Percentiles rank a stretch among this genome's conserved stretches.
phyloP scores from a whole-genome alignment of 2,329 filamentous ascomycete species.

The Penicillium paneum region DNA sequence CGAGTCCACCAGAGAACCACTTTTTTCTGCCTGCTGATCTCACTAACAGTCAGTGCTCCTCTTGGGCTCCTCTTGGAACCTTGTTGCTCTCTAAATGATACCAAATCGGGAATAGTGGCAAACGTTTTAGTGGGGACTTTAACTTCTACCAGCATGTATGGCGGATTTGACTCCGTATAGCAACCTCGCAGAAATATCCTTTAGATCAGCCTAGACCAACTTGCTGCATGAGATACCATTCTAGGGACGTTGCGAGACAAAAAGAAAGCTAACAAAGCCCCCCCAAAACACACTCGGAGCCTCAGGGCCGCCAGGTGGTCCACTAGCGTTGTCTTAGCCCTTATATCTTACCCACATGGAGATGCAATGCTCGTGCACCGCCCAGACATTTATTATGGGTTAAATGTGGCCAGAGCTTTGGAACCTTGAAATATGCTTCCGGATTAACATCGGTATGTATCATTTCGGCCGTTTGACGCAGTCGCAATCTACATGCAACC shows the following conservation, averaged over 20 bases:
- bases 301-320: neutral
- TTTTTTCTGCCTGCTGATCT: neutral
- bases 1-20: neutral
- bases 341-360: conserved; percentile 20
- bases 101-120: conserved; percentile 7
- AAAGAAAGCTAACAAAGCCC: too few species aligned
- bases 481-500: neutral
- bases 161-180: neutral
- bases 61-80: neutral
- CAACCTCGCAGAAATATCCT: conserved; percentile 20
- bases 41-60: neutral
- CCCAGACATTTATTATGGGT: neutral
- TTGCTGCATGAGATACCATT: neutral
- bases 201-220: neutral
- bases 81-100: conserved; percentile 5
- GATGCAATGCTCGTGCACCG: conserved; percentile 5
- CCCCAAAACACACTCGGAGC: neutral
- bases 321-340: conserved; percentile 9
- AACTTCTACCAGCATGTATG: conserved; percentile 13
- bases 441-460: neutral
- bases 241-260: neutral
- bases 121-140: conserved; percentile 8
- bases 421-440: neutral
- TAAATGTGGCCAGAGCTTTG: neutral
- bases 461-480: neutral